Conservation (phyloP, 148 eudicot species). For the Nepenthes mirabilis region DNA sequence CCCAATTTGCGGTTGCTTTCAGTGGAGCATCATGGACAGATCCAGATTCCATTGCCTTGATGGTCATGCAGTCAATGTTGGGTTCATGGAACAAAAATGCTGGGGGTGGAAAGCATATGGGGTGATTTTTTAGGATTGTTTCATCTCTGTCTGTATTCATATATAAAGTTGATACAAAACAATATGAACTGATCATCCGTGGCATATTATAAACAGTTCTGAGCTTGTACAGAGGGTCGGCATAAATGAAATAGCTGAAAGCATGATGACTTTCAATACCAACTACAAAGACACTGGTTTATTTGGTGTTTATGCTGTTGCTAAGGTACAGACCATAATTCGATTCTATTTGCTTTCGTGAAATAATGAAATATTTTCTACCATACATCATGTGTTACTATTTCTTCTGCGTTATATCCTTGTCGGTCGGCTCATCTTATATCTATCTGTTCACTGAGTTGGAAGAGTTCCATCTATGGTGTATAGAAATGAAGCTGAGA, state of each 20-base stretch:
- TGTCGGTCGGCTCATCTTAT: background rate
- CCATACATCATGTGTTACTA: too few relatives aligned
- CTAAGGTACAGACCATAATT: constrained; percentile 45
- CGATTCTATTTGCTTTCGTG: background rate
- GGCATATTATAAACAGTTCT: constrained; percentile 33
- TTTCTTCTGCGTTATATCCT: background rate
- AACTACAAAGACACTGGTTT: constrained; percentile 88
- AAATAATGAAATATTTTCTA: background rate
- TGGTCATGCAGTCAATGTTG: constrained; percentile 85
- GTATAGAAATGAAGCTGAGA: too few relatives aligned
- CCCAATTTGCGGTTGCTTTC: constrained; percentile 89
- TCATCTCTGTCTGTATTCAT: background rate
- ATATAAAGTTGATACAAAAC: background rate
- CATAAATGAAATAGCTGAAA: constrained; percentile 79
- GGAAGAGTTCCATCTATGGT: too few relatives aligned
- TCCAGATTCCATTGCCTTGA: constrained; percentile 91
- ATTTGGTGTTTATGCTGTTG: constrained; percentile 87
- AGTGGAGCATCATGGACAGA: constrained; percentile 92
- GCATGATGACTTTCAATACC: constrained; percentile 89
- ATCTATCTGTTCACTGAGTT: too few relatives aligned
- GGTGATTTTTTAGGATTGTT: constrained; percentile 29
- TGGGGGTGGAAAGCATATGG: constrained; percentile 86
- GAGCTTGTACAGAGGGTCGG: constrained; percentile 76
- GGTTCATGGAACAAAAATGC: constrained; percentile 78
- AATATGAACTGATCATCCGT: constrained; percentile 6